Percentiles rank a stretch among this genome's conserved stretches.
These are phyloP conservation scores for Russula lepida DNA, from an alignment of 768 basidiomycete species.

Conservation along the genomic window DNA sequence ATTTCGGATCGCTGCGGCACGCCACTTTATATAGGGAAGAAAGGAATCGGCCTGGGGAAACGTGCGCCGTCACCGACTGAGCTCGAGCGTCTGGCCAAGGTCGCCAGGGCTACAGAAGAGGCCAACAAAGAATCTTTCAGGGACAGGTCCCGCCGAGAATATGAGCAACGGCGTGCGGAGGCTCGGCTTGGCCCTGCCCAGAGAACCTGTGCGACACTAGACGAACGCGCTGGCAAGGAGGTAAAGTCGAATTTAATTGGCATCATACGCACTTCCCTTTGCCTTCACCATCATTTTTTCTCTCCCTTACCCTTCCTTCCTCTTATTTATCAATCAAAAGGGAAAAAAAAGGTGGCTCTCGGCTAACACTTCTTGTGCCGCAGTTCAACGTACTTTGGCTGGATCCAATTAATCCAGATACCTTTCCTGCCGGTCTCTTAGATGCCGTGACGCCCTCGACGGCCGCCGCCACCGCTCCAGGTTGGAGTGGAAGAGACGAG, in stretches of 20 bases:
- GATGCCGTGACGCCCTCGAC: constrained; percentile 38
- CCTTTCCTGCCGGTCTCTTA: constrained; percentile 59
- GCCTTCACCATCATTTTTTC: neutral
- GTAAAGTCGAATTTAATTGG: constrained; percentile 31
- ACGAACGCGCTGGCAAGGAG: constrained; percentile 61
- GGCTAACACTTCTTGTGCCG: neutral
- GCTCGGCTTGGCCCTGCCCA: constrained; percentile 62
- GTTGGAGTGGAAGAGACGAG: constrained; percentile 24
- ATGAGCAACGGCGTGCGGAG: constrained; percentile 68
- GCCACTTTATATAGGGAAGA: constrained; percentile 45
- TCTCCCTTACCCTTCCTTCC: neutral
- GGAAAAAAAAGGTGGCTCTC: too few relatives aligned
- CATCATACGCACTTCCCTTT: neutral
- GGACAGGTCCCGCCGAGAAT: constrained; percentile 62
- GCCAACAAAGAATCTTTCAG: constrained; percentile 52
- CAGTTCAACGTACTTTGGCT: constrained; percentile 83
- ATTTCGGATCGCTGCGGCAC: neutral
- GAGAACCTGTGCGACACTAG: constrained; percentile 64
- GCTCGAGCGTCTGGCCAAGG: constrained; percentile 60
- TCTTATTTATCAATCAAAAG: too few relatives aligned
- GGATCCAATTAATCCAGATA: constrained; percentile 52
- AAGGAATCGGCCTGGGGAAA: constrained; percentile 66
- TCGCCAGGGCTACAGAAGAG: constrained; percentile 55
- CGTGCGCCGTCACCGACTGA: constrained; percentile 58
- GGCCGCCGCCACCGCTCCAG: neutral